A percentile compares a stretch with the other conserved stretches of the same genome.
Evolutionary conservation across 441 rosid species (phyloP).

Genomic region (Raphanus hybrid): DNA sequence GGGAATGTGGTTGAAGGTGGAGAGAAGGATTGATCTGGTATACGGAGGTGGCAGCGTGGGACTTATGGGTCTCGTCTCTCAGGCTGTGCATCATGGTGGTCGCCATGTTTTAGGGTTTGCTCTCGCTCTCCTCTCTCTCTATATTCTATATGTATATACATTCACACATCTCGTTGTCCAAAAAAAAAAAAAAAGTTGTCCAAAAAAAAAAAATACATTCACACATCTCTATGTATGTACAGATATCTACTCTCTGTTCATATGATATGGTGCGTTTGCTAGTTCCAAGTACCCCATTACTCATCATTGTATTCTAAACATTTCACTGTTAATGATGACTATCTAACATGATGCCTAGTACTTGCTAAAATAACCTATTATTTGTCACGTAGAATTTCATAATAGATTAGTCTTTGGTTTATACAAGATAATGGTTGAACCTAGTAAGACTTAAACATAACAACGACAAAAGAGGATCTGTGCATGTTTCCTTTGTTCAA

Average conservation of each 20-base stretch:
- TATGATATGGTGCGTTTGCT: conserved; percentile 33
- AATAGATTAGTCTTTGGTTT: conserved; percentile 11
- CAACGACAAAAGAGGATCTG: conserved; percentile 38
- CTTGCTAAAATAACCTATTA: not conserved
- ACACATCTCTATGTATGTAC: not conserved
- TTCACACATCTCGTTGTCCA: conserved; percentile 5
- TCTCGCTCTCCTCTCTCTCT: conserved; percentile 38
- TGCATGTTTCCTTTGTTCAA: conserved; percentile 37
- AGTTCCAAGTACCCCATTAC: conserved; percentile 25
- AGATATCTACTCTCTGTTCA: conserved; percentile 18
- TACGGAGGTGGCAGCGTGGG: conserved; percentile 99
- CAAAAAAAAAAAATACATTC: too few relatives aligned
- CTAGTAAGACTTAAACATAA: conserved; percentile 29
- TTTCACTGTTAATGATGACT: conserved; percentile 30
- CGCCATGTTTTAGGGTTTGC: conserved; percentile 98
- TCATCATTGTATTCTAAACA: conserved; percentile 41
- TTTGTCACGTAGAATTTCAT: not conserved
- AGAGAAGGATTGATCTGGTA: conserved; percentile 91
- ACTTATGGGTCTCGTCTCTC: conserved; percentile 97
- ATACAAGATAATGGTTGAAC: conserved; percentile 4
- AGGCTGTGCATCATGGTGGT: conserved; percentile 98
- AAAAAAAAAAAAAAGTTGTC: too few relatives aligned
- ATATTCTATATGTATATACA: not conserved
- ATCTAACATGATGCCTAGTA: conserved; percentile 26
- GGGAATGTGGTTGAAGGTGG: conserved; percentile 74